Percentiles rank a stretch among this genome's conserved stretches.
Evolutionary conservation across 257 asterid species (phyloP).

Genomic region (Solanum etuberosum): DNA sequence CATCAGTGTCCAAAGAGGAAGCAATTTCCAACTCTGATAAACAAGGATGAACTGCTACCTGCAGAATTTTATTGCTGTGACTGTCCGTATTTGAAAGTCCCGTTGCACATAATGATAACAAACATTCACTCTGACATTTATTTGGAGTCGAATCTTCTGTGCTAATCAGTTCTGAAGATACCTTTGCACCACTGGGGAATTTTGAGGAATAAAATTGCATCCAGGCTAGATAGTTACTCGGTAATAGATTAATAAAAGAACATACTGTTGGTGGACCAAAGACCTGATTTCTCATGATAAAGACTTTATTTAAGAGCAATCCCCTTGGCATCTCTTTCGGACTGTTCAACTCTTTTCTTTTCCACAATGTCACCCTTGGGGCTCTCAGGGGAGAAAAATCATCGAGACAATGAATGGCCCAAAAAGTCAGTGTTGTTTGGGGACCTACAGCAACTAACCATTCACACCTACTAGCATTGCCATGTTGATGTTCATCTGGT

Average conservation of each 20-base stretch:
- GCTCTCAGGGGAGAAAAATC: slow-evolving; percentile 81
- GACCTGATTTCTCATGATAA: slow-evolving; percentile 55
- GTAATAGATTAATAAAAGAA: slow-evolving; percentile 53
- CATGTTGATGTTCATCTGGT: slow-evolving; percentile 39
- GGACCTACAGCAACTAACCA: slow-evolving; percentile 92
- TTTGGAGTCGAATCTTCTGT: slow-evolving; percentile 22
- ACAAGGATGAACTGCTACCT: slow-evolving; percentile 74
- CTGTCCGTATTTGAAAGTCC: slow-evolving; percentile 55
- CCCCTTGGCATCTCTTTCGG: slow-evolving; percentile 34
- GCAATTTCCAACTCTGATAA: slow-evolving; percentile 51
- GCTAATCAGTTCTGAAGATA: slow-evolving; percentile 28
- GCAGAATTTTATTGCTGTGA: slow-evolving; percentile 55
- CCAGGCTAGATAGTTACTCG: slow-evolving; percentile 64
- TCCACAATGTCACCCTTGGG: slow-evolving; percentile 87
- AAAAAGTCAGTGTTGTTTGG: slow-evolving; percentile 37
- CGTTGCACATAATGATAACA: slow-evolving; percentile 26
- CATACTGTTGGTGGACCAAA: slow-evolving; percentile 65
- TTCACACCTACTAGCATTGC: slow-evolving; percentile 67
- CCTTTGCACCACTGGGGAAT: slow-evolving; percentile 25
- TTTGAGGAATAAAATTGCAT: slow-evolving; percentile 42
- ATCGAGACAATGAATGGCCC: slow-evolving; percentile 95
- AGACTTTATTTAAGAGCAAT: slow-evolving; percentile 37
- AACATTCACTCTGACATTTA: slow-evolving; percentile 19
- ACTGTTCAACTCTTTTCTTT: slow-evolving; percentile 39
- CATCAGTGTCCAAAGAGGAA: slow-evolving; percentile 75